These are phyloP conservation scores for Speleostelium caveatum DNA, from an alignment of 78 protist genomes.

Conservation along the genomic window DNA sequence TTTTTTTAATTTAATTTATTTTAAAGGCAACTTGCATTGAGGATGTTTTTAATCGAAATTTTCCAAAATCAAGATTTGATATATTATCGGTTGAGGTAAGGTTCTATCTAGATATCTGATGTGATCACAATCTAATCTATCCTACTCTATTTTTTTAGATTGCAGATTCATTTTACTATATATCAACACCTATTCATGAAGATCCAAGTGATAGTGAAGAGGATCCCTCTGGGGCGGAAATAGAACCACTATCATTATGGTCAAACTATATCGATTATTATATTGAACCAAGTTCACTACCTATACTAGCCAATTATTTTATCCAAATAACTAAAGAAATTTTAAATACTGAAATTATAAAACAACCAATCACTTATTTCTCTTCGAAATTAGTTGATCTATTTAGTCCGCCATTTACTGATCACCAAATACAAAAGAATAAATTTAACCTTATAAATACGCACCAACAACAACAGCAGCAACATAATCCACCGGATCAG, in stretches of 20 bases:
- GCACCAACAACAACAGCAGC: conserved; percentile 6
- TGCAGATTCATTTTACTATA: neutral
- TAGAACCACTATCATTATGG: neutral
- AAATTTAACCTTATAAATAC: neutral
- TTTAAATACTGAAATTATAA: neutral
- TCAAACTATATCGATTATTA: neutral
- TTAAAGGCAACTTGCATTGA: neutral
- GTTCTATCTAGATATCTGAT: neutral
- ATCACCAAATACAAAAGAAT: neutral
- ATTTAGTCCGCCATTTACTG: neutral
- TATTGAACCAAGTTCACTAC: too few species aligned
- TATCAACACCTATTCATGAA: too few species aligned
- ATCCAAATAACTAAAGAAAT: neutral
- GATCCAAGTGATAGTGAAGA: too few species aligned
- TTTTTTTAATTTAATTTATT: neutral
- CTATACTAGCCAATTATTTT: too few species aligned
- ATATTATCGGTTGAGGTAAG: neutral
- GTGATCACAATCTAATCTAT: neutral
- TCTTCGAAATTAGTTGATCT: neutral
- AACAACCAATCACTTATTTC: neutral
- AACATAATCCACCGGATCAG: neutral
- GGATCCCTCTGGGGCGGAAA: too few species aligned
- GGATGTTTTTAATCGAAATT: neutral
- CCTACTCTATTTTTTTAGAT: neutral
- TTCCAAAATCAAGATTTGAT: conserved; percentile 44